Base-by-base conservation (phyloP, 2,329 filamentous ascomycete genomes). In the Hymenoscyphus fraxineus region DNA sequence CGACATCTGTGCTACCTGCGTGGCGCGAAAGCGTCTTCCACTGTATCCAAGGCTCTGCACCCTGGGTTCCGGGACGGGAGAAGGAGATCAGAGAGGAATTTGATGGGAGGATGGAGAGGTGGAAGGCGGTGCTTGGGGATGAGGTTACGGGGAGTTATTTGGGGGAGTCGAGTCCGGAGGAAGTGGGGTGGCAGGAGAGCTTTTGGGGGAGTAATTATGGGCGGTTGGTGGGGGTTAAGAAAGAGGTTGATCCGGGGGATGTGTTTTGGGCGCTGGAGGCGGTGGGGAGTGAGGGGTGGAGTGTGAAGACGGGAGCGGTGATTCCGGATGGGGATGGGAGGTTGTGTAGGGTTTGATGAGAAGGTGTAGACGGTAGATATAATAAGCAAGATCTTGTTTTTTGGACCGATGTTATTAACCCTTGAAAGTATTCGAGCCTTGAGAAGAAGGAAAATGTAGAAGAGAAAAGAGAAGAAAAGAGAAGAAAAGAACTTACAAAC, bases 241-340 rank as follows among this genome's bases (percentile, higher is more conserved):
- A 76, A 22, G 59, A 65, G 0, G 71, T 80, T 31, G 81, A 84
- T 64, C 81, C 81, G 0, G 60, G 72, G 0, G 80, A 80, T 44
- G 74, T 83, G 2, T 78, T 84, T 16, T 82, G 80, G 76, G 81
- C 60, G 66, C 76, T 6, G 76, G 78, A 0, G 82, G 80, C 61
- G 80, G 81, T 0, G 79, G 76, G 61, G 78, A 82, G 59, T 62
- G 63, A 65, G 41, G 59, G 59, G 32, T 40, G 35, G 58, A 35
- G 2, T n/a, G 81, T 0, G 79, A 76, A 60, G 79, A 82, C 58
- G 38, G 32, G 41, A 16, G 55, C 35, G 32, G 16, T n/a, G 10
- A 58, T 63, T 58, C 56, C 41, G 31, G 56, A 61, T 58, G 59
- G 39, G 40, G 58, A 58, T 51, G 63, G 63, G 39, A 61, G 41